Conservation (phyloP, 805 yeast genomes). For the Saturnispora silvae region DNA sequence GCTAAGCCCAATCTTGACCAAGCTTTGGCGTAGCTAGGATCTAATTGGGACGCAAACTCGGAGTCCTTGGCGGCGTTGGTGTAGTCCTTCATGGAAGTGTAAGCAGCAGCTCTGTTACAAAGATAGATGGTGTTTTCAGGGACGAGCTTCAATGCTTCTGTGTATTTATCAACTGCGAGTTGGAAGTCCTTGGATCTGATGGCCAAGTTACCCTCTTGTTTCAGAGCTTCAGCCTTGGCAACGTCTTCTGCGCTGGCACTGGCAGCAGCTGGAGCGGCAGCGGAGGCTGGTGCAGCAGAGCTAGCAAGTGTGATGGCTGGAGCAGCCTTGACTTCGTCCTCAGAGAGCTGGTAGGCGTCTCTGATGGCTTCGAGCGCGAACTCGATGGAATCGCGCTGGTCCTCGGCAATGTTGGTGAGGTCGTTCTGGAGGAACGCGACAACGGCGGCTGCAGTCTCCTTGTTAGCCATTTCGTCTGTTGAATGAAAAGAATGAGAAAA, state of each 20-base stretch:
- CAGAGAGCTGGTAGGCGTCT: constrained; percentile 70
- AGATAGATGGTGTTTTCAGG: constrained; percentile 72
- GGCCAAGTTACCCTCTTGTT: constrained; percentile 80
- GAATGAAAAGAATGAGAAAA: not conserved
- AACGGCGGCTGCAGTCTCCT: constrained; percentile 62
- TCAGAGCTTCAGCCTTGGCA: constrained; percentile 72
- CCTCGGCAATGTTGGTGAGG: constrained; percentile 45
- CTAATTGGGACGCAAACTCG: constrained; percentile 62
- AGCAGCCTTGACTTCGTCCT: constrained; percentile 29
- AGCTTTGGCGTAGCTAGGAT: constrained; percentile 80
- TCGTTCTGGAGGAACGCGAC: constrained; percentile 50
- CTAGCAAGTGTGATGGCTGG: constrained; percentile 20
- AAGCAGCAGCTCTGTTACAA: constrained; percentile 96
- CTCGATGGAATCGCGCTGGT: constrained; percentile 78
- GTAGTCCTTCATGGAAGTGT: constrained; percentile 67
- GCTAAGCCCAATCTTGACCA: constrained; percentile 94
- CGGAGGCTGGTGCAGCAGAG: constrained; percentile 12
- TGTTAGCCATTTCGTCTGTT: constrained; percentile 22
- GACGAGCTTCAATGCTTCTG: constrained; percentile 64
- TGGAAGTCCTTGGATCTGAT: constrained; percentile 69
- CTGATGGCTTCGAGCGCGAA: constrained; percentile 89
- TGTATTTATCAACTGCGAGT: constrained; percentile 65
- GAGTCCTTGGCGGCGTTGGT: constrained; percentile 79
- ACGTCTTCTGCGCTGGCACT: constrained; percentile 31
- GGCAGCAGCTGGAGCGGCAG: constrained; percentile 6